phyloP scores from a whole-genome alignment of 2,329 filamentous ascomycete species.

The Trichoderma sp. region DNA sequence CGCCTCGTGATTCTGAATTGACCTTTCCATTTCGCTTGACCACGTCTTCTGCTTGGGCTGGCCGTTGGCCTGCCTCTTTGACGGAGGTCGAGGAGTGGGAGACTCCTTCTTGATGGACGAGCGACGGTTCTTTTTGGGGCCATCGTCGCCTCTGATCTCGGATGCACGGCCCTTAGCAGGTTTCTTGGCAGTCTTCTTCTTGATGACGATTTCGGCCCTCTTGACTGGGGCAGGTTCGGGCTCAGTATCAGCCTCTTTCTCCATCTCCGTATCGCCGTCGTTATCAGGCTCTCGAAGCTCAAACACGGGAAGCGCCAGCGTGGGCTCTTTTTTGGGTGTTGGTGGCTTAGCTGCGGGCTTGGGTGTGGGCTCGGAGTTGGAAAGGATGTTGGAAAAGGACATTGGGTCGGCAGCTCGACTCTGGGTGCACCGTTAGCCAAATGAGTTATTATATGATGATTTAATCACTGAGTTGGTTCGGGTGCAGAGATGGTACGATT shows the following conservation, averaged over 20 bases:
- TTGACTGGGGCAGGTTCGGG: slow-evolving; percentile 28
- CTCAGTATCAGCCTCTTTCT: slow-evolving; percentile 37
- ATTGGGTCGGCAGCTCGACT: slow-evolving; percentile 79
- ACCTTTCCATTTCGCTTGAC: slow-evolving; percentile 51
- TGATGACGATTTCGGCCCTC: slow-evolving; percentile 26
- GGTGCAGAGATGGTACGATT: not conserved
- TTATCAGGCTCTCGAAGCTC: slow-evolving; percentile 23
- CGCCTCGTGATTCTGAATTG: slow-evolving; percentile 38
- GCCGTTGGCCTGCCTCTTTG: slow-evolving; percentile 60
- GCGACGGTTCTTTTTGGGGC: slow-evolving; percentile 49
- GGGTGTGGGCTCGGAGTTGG: slow-evolving; percentile 66
- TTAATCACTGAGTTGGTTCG: not conserved
- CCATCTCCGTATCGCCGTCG: slow-evolving; percentile 34
- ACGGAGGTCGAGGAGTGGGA: slow-evolving; percentile 45
- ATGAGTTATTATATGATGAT: not conserved
- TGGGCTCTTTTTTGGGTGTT: slow-evolving; percentile 23
- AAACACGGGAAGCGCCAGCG: slow-evolving; percentile 37
- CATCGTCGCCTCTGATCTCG: slow-evolving; percentile 48
- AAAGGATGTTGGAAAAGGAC: slow-evolving; percentile 94
- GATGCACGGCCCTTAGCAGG: slow-evolving; percentile 52
- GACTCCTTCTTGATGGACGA: slow-evolving; percentile 50
- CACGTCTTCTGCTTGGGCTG: slow-evolving; percentile 55
- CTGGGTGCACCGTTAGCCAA: slow-evolving; percentile 37
- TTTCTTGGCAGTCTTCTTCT: slow-evolving; percentile 35
- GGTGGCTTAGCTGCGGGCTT: slow-evolving; percentile 40